A percentile compares a stretch with the other conserved stretches of the same genome.
phyloP scores from a whole-genome alignment of 106 monocot species.

The Dioscorea alata region DNA sequence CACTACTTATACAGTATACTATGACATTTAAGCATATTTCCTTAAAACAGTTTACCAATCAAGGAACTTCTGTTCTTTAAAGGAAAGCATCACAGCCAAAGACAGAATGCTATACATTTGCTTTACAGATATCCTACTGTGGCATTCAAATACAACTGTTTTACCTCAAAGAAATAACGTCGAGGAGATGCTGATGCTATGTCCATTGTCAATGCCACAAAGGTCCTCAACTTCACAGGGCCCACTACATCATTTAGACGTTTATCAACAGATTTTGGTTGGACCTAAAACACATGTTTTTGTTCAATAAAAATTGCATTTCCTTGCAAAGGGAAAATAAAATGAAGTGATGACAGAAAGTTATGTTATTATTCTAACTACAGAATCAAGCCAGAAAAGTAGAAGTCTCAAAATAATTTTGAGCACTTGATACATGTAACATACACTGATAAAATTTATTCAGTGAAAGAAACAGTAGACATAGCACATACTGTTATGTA shows the following conservation, averaged over 20 bases:
- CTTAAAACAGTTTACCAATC: no score
- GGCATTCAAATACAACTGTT: slow-evolving; percentile 11
- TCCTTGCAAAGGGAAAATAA: not conserved
- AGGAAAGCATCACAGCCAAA: no score
- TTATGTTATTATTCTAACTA: no score
- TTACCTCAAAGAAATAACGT: slow-evolving; percentile 97
- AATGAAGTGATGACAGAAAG: not conserved
- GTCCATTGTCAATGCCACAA: slow-evolving; percentile 83
- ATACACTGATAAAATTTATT: no score
- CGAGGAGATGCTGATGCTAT: slow-evolving; percentile 84
- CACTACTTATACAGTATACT: no score
- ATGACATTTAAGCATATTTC: no score
- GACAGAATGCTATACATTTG: no score
- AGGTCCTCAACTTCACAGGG: slow-evolving; percentile 51
- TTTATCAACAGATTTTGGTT: slow-evolving; percentile 23
- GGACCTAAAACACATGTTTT: slow-evolving; percentile 30
- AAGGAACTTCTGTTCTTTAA: no score
- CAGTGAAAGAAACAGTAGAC: not conserved
- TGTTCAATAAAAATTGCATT: not conserved
- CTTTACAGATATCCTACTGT: no score
- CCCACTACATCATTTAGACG: slow-evolving; percentile 2
- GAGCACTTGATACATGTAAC: no score
- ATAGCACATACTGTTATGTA: slow-evolving; percentile 52
- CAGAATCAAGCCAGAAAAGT: no score
- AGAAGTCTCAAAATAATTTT: no score